Evolutionary conservation across 768 basidiomycete genomes (phyloP).

Genomic region (Favolaschia claudopus): DNA sequence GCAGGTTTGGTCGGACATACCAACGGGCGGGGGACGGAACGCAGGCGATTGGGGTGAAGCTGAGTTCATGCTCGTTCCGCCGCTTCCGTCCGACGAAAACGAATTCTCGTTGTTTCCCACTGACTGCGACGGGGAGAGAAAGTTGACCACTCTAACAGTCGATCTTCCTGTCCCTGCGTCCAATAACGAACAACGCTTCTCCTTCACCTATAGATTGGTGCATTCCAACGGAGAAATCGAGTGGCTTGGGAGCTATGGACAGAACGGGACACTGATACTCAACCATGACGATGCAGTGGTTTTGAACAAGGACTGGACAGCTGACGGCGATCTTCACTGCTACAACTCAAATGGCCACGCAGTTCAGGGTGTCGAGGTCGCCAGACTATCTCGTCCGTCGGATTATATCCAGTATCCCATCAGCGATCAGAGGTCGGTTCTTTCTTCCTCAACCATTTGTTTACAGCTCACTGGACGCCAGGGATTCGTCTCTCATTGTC

Average conservation of each 20-base stretch:
- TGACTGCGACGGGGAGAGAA: background rate
- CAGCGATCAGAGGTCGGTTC: conserved; percentile 31
- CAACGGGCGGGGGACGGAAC: conserved; percentile 18
- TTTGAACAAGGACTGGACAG: conserved; percentile 34
- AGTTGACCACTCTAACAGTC: conserved; percentile 14
- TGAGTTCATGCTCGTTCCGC: conserved; percentile 34
- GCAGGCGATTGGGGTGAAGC: conserved; percentile 42
- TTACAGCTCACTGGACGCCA: conserved; percentile 25
- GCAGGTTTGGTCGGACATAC: conserved; percentile 54
- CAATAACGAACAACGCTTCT: conserved; percentile 30
- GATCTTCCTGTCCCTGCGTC: conserved; percentile 4
- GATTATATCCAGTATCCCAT: conserved; percentile 34
- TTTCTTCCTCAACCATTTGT: background rate
- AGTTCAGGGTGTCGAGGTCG: conserved; percentile 24
- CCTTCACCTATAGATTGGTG: conserved; percentile 58
- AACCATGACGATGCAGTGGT: conserved; percentile 32
- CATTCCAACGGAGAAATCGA: conserved; percentile 50
- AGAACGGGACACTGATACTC: conserved; percentile 51
- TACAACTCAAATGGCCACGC: conserved; percentile 2
- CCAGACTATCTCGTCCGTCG: conserved; percentile 27
- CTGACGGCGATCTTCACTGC: conserved; percentile 6
- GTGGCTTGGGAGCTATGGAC: conserved; percentile 56
- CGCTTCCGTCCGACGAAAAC: background rate
- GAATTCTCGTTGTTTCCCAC: conserved; percentile 20
- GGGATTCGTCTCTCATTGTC: conserved; percentile 38